Evolutionary conservation across 495 filamentous ascomycete species (phyloP).

Genomic region (Monascus purpureus): DNA sequence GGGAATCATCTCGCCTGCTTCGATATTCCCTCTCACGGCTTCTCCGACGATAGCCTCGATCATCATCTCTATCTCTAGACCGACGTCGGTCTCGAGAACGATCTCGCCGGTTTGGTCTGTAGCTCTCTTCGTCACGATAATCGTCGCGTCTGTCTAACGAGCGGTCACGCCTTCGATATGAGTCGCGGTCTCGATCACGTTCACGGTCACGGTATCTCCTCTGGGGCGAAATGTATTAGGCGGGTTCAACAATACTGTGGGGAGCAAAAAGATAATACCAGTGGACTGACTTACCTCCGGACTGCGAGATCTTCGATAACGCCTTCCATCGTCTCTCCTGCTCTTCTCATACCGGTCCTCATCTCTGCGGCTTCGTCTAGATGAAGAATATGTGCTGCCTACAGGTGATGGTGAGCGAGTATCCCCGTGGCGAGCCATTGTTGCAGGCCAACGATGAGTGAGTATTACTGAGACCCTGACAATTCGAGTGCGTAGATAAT

Average conservation of each 20-base stretch:
- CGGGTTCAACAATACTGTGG: background rate
- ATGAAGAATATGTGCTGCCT: slow-evolving; percentile 72
- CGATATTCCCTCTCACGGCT: slow-evolving; percentile 65
- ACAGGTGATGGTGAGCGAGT: slow-evolving; percentile 92
- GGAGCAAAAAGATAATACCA: background rate
- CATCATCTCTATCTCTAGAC: slow-evolving; percentile 42
- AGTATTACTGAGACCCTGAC: slow-evolving; percentile 43
- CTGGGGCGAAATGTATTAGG: too few species aligned
- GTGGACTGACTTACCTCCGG: slow-evolving; percentile 44
- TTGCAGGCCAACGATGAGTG: slow-evolving; percentile 52
- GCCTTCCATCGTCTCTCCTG: slow-evolving; percentile 47
- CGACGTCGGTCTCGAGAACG: slow-evolving; percentile 52
- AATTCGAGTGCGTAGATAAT: slow-evolving; percentile 12
- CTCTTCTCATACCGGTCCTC: slow-evolving; percentile 58
- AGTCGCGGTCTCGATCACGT: slow-evolving; percentile 42
- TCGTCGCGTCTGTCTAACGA: slow-evolving; percentile 60
- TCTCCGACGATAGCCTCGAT: slow-evolving; percentile 46
- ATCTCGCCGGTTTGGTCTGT: slow-evolving; percentile 45
- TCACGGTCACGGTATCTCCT: slow-evolving; percentile 46
- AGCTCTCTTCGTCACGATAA: slow-evolving; percentile 50
- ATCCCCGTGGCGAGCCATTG: slow-evolving; percentile 83
- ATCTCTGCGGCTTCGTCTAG: slow-evolving; percentile 58
- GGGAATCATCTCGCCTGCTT: slow-evolving; percentile 66
- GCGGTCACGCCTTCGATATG: slow-evolving; percentile 55
- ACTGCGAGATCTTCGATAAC: slow-evolving; percentile 56